Evolutionary conservation across 176 grass and related monocot genomes (phyloP), one percentile per base, ranked within the genome.

Genomic region (Oryza coarctata): DNA sequence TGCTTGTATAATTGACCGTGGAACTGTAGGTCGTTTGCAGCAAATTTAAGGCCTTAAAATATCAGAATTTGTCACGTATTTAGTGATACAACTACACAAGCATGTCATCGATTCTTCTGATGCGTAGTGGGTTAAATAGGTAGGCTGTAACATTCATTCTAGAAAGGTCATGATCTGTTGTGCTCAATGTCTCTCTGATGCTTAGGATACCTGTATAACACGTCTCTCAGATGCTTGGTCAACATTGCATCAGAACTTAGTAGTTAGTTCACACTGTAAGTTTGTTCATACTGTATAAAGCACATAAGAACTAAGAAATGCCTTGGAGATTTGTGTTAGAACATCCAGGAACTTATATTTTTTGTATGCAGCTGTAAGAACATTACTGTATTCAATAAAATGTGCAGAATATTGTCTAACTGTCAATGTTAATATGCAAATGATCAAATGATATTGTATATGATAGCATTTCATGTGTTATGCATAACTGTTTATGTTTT

Each of bases 301-400:
- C 49, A 23, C 39, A 63, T 72, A 50, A 22, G 29, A 71, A 64
- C n/a, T 86, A 73, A 73, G 6, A 88, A 83, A 25, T 71, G 12
- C 5, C 11, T 70, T 70, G 45, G 34, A 40, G 26, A 15, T 65
- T 45, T 70, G 41, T 52, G 20, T 55, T 40, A 52, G 71, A 15
- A 52, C 62, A 32, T 69, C 17, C 50, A 84, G 33, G 47, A 84
- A 60, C 22, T 14, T 41, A 28, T 45, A 14, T 20, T 67, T 57
- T 30, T 71, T 65, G 14, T 41, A 58, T 63, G 12, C 69, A 55
- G 11, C 7, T 66, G 55, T 49, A 60, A 35, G 63, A 60, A 60
- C 55, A 23, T 60, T 79, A 62, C 33, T 3, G 29, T 8, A 76
- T 28, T 50, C 62, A 61, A 57, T 9, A 30, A 79, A 66, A 35